Conservation (phyloP, 192 early-diverging fungal species). For the Allomyces macrogynus region DNA sequence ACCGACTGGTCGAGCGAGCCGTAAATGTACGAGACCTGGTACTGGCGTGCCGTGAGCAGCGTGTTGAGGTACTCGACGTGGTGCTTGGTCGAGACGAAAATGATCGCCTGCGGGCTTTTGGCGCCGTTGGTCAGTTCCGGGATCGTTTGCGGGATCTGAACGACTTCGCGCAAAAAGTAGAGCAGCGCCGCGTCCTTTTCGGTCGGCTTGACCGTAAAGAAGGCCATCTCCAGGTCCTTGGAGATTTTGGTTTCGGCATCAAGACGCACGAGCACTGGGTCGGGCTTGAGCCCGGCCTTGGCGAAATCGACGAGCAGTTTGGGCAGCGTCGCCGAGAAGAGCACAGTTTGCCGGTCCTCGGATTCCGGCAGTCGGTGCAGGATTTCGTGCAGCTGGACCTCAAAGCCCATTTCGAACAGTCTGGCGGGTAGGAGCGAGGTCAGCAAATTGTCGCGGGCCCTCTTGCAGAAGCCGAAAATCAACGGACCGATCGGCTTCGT, state of each 20-base stretch:
- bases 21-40: conserved; percentile 71
- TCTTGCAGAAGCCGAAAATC: no score
- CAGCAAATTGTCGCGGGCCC: no score
- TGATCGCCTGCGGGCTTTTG: conserved; percentile 56
- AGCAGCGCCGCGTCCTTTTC: conserved; percentile 83
- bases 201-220: conserved; percentile 62
- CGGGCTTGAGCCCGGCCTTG: conserved; percentile 70
- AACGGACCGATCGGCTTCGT: conserved; percentile 83
- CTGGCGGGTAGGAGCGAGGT: conserved; percentile 8
- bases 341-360: conserved; percentile 53
- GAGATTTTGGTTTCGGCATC: conserved; percentile 92
- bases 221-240: conserved; percentile 85
- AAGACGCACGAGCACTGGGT: conserved; percentile 78
- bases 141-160: conserved; percentile 37
- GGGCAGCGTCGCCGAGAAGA: conserved; percentile 93
- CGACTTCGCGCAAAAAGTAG: conserved; percentile 55
- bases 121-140: conserved; percentile 18
- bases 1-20: conserved; percentile 84
- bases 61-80: conserved; percentile 86
- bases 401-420: conserved; percentile 92
- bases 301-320: conserved; percentile 88
- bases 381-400: conserved; percentile 85
- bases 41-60: conserved; percentile 47
- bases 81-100: conserved; percentile 93
- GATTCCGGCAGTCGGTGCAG: conserved; percentile 55